Evolutionary conservation across 73 alveolate genomes (phyloP).

Genomic region (Tetrahymena thermophila): DNA sequence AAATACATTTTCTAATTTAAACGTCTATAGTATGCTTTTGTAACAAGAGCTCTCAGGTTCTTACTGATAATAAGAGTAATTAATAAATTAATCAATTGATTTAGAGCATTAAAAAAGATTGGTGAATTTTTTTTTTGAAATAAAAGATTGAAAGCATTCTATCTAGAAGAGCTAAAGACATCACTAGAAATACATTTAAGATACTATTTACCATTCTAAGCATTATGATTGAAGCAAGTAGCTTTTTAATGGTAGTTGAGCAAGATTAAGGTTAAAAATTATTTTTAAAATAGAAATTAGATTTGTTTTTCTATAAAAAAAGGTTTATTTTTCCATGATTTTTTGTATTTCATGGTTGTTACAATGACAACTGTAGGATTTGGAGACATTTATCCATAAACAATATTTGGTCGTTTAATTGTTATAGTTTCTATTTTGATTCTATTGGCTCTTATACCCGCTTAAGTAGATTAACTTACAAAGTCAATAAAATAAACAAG

Average conservation of each 20-base stretch:
- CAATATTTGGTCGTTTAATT: conserved; percentile 68
- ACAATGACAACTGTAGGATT: conserved; percentile 27
- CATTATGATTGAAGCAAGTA: background rate
- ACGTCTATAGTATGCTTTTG: background rate
- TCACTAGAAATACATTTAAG: background rate
- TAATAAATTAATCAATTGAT: background rate
- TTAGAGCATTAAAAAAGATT: background rate
- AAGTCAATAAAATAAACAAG: conserved; percentile 66
- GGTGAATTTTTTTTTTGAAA: no score
- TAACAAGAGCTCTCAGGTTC: background rate
- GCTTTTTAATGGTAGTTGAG: background rate
- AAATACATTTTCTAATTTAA: background rate
- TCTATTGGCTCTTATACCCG: conserved; percentile 49
- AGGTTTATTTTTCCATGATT: background rate
- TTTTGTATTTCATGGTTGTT: background rate
- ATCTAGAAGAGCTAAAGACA: background rate
- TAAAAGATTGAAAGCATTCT: background rate
- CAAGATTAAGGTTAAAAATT: background rate
- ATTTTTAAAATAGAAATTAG: background rate
- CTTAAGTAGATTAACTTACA: conserved; percentile 49
- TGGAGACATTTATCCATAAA: conserved; percentile 87
- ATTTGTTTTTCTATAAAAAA: background rate
- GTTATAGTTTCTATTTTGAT: conserved; percentile 64
- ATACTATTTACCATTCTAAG: background rate
- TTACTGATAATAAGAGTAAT: background rate